Evolutionary conservation across 73 alveolate species (phyloP).

Genomic region (Paramecium pentaurelia): DNA sequence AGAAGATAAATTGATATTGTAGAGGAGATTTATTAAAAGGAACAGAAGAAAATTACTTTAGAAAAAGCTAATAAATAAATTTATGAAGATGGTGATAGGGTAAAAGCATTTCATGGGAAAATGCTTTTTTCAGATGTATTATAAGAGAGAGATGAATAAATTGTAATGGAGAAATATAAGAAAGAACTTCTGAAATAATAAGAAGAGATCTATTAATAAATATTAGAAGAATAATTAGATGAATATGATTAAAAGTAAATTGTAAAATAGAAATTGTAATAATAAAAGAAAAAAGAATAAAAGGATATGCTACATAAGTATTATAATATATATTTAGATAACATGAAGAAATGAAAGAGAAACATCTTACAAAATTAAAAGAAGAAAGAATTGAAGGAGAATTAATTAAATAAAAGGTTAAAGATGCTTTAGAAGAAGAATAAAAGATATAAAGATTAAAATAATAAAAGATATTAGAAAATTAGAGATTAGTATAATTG

Average conservation of each 20-base stretch:
- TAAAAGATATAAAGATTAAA: background rate
- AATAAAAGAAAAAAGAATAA: conserved; percentile 1
- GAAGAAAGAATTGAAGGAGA: conserved; percentile 46
- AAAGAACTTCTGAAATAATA: background rate
- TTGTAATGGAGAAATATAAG: background rate
- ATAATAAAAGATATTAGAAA: background rate
- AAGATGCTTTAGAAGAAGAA: background rate
- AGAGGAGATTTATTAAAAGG: background rate
- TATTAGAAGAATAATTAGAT: background rate
- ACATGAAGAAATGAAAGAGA: conserved; percentile 37
- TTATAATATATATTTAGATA: background rate
- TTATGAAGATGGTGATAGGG: conserved; percentile 13
- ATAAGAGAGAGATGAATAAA: conserved; percentile 36
- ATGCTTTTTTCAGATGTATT: background rate
- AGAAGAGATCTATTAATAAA: background rate
- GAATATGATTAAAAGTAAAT: background rate
- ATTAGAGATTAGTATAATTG: background rate
- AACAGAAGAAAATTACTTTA: background rate
- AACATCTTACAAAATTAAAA: background rate
- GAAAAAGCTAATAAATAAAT: conserved; percentile 7
- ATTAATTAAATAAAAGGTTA: background rate
- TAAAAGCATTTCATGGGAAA: background rate
- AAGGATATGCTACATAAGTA: background rate
- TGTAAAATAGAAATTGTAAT: background rate
- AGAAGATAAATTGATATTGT: conserved; percentile 21